Evolutionary conservation across 2,329 filamentous ascomycete genomes (phyloP), one percentile per base, ranked within the genome.

Genomic region (Aureobasidium subglaciale): DNA sequence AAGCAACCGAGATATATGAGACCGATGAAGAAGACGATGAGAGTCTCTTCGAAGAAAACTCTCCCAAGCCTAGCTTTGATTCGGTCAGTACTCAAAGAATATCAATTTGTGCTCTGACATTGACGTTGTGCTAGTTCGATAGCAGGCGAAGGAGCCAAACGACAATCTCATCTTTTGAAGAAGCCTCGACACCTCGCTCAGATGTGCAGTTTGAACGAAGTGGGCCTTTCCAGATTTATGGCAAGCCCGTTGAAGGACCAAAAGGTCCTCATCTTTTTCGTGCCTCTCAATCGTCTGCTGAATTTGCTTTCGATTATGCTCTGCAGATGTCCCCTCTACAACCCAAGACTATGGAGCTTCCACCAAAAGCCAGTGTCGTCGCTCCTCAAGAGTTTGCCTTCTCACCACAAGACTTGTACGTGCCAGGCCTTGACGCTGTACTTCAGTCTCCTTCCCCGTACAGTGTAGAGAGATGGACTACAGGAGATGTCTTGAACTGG

Each of bases 201-300:
- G 78, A 78, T 61, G 62, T 58, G 16, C 66, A 64, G 35, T 77
- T 81, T 60, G 79, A 82, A 59, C 78, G 78, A 59, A 18, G 20
- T 43, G 50, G 50, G 8, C 76, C 77, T 25, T 88, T 84, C 64
- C 77, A 82, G 49, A 79, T 85, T 61, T 79, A 83, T 20, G 83
- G 69, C 58, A 86, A 86, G 69, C 78, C 84, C 29, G 84, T 92
- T 6, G 80, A 90, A 67, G 91, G 91, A 0, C 91, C 91, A 2
- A 81, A 80, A 61, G 91, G 91, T 1, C 91, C 91, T 9, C 91
- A 96, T 72, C 79, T 96, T 15, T 96, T 96, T 71, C 83, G 88
- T 61, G 80, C 79, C 58, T 90, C 87, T 18, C 78, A 82, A 57
- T 78, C 81, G 29, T 80, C 84, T 52, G 65, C 75, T 64, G 76